A percentile compares a stretch with the other conserved stretches of the same genome.
These are phyloP conservation scores for Sporothrix dimorphospora DNA, from an alignment of 2,329 filamentous ascomycete genomes.

Conservation along the genomic window DNA sequence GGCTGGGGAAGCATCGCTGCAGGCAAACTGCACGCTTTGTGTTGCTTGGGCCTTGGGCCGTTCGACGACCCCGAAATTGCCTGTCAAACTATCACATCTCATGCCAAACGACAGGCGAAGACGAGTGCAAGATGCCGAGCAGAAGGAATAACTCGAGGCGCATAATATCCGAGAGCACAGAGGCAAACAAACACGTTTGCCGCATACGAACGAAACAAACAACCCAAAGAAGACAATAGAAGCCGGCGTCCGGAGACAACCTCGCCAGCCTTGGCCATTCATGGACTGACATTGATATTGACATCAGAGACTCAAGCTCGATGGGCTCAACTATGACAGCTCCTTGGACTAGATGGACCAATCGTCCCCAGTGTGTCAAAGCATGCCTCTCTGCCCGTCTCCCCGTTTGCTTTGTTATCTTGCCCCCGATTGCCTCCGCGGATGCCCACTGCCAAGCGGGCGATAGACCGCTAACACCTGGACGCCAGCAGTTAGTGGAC, in stretches of 20 bases:
- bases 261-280: not conserved
- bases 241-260: not conserved
- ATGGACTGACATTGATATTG: not conserved
- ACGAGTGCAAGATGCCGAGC: not conserved
- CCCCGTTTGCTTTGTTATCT: too few species aligned
- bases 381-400: not conserved
- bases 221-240: not conserved
- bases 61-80: not conserved
- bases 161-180: not conserved
- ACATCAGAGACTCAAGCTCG: not conserved
- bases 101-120: not conserved
- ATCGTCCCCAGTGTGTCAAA: not conserved
- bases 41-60: not conserved
- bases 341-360: too few species aligned
- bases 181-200: not conserved
- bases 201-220: not conserved
- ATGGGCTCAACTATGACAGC: not conserved
- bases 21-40: not conserved
- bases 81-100: not conserved
- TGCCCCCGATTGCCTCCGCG: too few species aligned
- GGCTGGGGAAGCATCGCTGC: not conserved
- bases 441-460: not conserved
- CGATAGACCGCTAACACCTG: conserved; percentile 4
- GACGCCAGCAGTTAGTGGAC: not conserved
- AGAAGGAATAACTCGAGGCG: not conserved